Conservation (phyloP, 495 filamentous ascomycete species). For the Neurospora sp. region DNA sequence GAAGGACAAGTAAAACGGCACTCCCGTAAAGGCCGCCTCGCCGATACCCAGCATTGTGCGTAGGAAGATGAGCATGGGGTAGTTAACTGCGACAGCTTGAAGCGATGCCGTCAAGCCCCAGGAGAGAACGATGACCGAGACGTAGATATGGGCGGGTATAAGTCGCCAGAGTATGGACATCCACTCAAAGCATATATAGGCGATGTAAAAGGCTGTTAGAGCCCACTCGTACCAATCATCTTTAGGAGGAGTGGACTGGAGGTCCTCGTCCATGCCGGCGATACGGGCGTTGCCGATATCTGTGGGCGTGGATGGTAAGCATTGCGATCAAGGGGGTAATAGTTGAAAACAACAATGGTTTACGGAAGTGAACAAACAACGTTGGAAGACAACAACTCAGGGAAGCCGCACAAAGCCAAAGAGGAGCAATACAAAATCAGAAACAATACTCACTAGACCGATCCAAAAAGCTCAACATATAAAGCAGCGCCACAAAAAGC, state of each 20-base stretch:
- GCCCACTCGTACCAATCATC: slow-evolving; percentile 73
- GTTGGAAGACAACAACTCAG: no score
- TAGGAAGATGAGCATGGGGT: slow-evolving; percentile 57
- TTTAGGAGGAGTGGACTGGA: slow-evolving; percentile 47
- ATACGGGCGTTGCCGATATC: slow-evolving; percentile 75
- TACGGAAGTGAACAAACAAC: no score
- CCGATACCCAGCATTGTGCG: slow-evolving; percentile 59
- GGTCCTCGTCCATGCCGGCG: slow-evolving; percentile 58
- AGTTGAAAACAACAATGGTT: no score
- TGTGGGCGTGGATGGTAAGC: slow-evolving; percentile 25
- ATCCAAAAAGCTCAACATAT: slow-evolving; percentile 73
- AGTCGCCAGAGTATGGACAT: slow-evolving; percentile 67
- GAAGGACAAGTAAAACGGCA: slow-evolving; percentile 72
- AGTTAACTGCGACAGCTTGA: slow-evolving; percentile 59
- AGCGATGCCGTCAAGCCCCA: slow-evolving; percentile 64
- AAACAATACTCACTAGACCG: slow-evolving; percentile 50
- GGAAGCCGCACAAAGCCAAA: no score
- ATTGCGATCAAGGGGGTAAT: no score
- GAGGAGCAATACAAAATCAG: no score
- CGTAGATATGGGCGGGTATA: slow-evolving; percentile 50
- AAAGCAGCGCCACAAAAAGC: slow-evolving; percentile 68
- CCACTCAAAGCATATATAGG: slow-evolving; percentile 60
- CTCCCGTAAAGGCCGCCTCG: slow-evolving; percentile 67
- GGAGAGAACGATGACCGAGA: slow-evolving; percentile 51
- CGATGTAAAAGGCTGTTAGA: slow-evolving; percentile 65